These are phyloP conservation scores for Wickerhamomyces hampshirensis DNA, from an alignment of 805 yeast genomes.

Conservation along the genomic window DNA sequence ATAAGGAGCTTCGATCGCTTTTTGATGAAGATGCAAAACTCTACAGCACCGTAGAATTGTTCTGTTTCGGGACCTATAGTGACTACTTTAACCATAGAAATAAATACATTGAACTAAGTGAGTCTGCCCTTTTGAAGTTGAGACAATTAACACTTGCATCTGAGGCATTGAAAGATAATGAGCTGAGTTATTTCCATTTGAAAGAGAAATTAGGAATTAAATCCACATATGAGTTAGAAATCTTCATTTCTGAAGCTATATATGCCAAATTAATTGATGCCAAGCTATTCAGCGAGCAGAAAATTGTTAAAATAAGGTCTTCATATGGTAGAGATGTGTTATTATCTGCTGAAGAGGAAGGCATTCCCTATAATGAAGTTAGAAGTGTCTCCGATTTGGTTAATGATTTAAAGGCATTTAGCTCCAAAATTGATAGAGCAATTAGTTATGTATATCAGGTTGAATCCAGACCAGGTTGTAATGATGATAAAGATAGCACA, in stretches of 20 bases:
- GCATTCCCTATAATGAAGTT: conserved; percentile 3
- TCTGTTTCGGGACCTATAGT: conserved; percentile 21
- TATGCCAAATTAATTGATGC: conserved; percentile 17
- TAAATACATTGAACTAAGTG: conserved; percentile 12
- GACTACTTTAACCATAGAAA: conserved; percentile 11
- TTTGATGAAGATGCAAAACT: conserved; percentile 8
- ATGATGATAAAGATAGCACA: too few relatives aligned
- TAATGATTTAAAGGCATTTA: conserved; percentile 12
- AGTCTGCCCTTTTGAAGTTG: conserved; percentile 15
- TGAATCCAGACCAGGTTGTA: too few relatives aligned
- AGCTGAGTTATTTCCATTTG: conserved; percentile 13
- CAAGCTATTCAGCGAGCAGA: conserved; percentile 16
- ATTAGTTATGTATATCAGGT: conserved; percentile 3
- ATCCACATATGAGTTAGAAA: conserved; percentile 14
- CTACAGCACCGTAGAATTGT: conserved; percentile 19
- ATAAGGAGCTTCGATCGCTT: not conserved
- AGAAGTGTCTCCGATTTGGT: conserved; percentile 10
- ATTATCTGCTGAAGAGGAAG: conserved; percentile 8
- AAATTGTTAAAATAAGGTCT: conserved; percentile 14
- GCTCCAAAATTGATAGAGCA: conserved; percentile 11
- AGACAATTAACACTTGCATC: conserved; percentile 18
- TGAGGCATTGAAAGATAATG: conserved; percentile 15
- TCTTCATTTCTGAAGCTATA: conserved; percentile 19
- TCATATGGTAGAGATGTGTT: conserved; percentile 23
- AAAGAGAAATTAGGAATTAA: conserved; percentile 6